Base-by-base conservation (phyloP, 257 asterid genomes). In the Petunia secreta region DNA sequence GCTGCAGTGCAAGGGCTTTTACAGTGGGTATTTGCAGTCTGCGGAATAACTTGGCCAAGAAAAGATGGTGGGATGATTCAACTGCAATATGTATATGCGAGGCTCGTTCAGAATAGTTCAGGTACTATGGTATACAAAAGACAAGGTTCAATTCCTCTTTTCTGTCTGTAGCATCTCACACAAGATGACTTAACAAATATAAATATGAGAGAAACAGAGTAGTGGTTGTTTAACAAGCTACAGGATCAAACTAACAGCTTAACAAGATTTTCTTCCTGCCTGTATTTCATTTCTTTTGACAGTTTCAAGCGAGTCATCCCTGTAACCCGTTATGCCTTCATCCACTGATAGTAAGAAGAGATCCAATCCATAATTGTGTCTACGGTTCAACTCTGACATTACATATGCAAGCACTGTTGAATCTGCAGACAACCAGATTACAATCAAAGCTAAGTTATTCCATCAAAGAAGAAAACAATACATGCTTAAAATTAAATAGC, bases 381-480 rank as follows among this genome's bases (percentile, higher is more conserved):
- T 86, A 9, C 87, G 93, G 77, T 95, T 95, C 84, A 93, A 84
- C 80, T 93, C 97, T 53, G 97, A 88, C 92, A 95, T 10, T 36
- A 95, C 99, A 86, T 91, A 95, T 11, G 99, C 99, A 86, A 95
- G 97, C 69, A 95, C 99, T 3, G 99, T 95, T 13, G 99, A 95
- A 89, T 95, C 99, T 95, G 91, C 92, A 84, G 50, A 48, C 10
- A 71, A 48, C 60, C 36, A 39, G 2, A 71, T 71, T 71, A 3
- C 60, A 60, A 71, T 48, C 43, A 71, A 39, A 68, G 7, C 54
- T 68, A 59, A 71, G 59, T 5, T 34, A 71, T 48, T 71, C 53
- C 77, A 71, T 71, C 43, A 46, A 1, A 36, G n/a, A 71, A 1
- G 13, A 71, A 57, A 48, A 25, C 43, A 34, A 48, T 1, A 1